Base-by-base conservation (phyloP, 2,329 filamentous ascomycete genomes). In the Pseudopyrenochaeta lycopersici region DNA sequence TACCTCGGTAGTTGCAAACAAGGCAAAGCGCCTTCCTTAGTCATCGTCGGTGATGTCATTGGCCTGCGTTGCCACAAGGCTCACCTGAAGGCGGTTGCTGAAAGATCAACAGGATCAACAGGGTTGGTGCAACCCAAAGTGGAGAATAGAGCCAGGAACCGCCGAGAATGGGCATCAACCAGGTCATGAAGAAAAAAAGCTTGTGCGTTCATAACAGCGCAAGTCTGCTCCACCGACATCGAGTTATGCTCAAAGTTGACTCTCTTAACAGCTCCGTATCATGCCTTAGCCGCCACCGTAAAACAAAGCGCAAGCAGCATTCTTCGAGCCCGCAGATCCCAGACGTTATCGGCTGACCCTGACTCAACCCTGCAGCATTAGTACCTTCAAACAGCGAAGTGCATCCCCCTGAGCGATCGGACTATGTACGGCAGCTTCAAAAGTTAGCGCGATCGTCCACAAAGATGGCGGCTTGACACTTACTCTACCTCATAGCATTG, bases 361-460 rank as follows among this genome's bases (percentile, higher is more conserved):
- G 36, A 27, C 2, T 14, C 21, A 21, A 39, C 18, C 14, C 3
- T 23, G n/a, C 3, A 14, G 9, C 18, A 15, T 4, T 7, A 2
- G 11, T 21, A 10, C 20, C 12, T 18, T 7, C 30, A 9, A 46
- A 14, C 11, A 42, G 23, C 40, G 11, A 3, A 31, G n/a, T 17
- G 23, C 3, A 18, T 42, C 39, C 30, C 29, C 30, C 33, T 42
- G 20, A 29, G 10, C 51, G 11, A 27, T 27, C 23, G 9, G 27
- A 29, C 41, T 27, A 15, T 31, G 33, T 20, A 46, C 45, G 49
- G 45, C 46, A 35, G 35, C 12, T 54, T 33, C 43, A 59, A 56
- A 53, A 32, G 46, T 31, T 59, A 59, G 56, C 27, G 53, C 56
- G 56, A 59, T 59, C 56, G 56, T 21, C 41, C 4, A 42, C 15